A percentile compares a stretch with the other conserved stretches of the same genome.
These are phyloP conservation scores for Russula dissimulans DNA, from an alignment of 768 basidiomycete species.

Conservation along the genomic window DNA sequence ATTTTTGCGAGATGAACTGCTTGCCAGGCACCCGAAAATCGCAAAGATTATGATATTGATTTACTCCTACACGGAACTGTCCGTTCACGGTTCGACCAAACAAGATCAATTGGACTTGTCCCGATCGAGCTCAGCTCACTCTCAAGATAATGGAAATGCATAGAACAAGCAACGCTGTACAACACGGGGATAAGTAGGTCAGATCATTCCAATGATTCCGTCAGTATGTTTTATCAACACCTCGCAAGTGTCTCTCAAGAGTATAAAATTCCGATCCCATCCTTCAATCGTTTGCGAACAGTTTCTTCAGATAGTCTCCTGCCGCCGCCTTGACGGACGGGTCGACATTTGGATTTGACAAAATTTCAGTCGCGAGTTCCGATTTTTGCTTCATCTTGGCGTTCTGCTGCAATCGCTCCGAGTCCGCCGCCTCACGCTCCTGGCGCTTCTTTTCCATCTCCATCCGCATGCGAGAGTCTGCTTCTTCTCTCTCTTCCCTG, in stretches of 20 bases:
- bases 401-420: constrained; percentile 44
- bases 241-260: neutral
- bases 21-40: constrained; percentile 3
- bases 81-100: neutral
- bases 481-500: constrained; percentile 62
- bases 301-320: constrained; percentile 61
- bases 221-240: neutral
- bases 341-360: constrained; percentile 50
- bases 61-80: neutral
- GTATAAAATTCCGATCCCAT: neutral
- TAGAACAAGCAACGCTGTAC: neutral
- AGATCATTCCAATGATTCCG: constrained; percentile 6
- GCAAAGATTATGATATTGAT: neutral
- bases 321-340: constrained; percentile 56
- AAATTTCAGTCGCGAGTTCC: constrained; percentile 57
- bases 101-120: too few relatives aligned
- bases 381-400: constrained; percentile 49
- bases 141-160: neutral
- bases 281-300: constrained; percentile 39
- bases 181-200: constrained; percentile 1
- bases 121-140: neutral
- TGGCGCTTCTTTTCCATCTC: constrained; percentile 45
- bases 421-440: constrained; percentile 49
- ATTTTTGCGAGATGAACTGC: neutral
- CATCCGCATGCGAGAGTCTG: constrained; percentile 40